Evolutionary conservation across 495 filamentous ascomycete species (phyloP), one percentile per base, ranked within the genome.

Genomic region (Aspergillus ellipticus): DNA sequence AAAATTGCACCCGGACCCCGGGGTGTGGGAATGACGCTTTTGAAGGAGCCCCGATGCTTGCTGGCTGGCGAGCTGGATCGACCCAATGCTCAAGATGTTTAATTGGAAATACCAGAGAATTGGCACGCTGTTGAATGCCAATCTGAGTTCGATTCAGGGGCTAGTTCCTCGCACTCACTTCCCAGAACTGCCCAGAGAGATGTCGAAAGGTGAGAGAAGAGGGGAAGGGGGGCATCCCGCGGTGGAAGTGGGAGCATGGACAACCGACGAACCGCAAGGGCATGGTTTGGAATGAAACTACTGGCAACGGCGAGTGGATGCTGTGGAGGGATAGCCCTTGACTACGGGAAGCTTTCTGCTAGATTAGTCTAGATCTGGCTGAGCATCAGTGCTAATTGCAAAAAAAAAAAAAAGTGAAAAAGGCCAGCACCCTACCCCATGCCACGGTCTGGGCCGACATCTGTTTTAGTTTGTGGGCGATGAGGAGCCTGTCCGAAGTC

Each of bases 301-400:
- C 51, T 39, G 39, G 24, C 51, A 54, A 54, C 37, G 17, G 45
- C 35, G 45, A 42, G 57, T 59, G 57, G 57, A 47, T 51, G 24
- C 37, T 53, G 45, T 59, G 57, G 57, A 31, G 43, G 33, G 51
- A 33, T 17, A 46, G 26, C 5, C 52, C 28, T 54, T 16, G 22
- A 50, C 55, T 24, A 42, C 42, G 52, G 33, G 54, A 55, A 51
- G 57, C 57, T 46, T 59, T 52, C 28, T 48, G 49, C 49, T 35
- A 42, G 33, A 45, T 22, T 46, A 42, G 45, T 48, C 24, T 22
- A 48, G 15, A 48, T 28, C 13, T 13, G 6, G 45, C 24, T 48
- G 43, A 15, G 7, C 43, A 47, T 47, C 43, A 26, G 31, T 39
- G 35, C 24, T 28, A 28, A 7, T 28, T 28, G 24, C 33, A 8